These are phyloP conservation scores for Tuber aestivum DNA, from an alignment of 495 filamentous ascomycete species.

Conservation along the genomic window DNA sequence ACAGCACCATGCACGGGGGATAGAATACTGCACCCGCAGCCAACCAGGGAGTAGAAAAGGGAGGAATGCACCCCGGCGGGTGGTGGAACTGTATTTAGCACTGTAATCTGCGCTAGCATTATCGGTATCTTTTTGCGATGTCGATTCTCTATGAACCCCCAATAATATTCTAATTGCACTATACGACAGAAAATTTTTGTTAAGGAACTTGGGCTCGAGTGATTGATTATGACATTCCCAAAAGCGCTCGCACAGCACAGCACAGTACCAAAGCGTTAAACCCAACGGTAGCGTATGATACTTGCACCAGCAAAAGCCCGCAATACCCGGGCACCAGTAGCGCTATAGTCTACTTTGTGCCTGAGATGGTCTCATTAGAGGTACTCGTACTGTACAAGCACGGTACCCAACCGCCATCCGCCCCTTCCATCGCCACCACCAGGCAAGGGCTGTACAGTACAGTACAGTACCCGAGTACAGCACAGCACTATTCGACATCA, in stretches of 20 bases:
- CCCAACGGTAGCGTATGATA: not conserved
- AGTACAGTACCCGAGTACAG: too few relatives aligned
- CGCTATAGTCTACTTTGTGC: not conserved
- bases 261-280: not conserved
- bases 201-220: not conserved
- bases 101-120: conserved; percentile 4
- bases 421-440: not conserved
- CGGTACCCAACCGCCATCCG: not conserved
- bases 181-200: not conserved
- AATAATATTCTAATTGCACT: not conserved
- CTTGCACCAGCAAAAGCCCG: not conserved
- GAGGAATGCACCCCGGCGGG: not conserved
- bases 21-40: not conserved
- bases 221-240: not conserved
- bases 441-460: too few relatives aligned
- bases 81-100: conserved; percentile 1
- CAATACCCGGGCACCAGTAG: not conserved
- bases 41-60: conserved; percentile 1
- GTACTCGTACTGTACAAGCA: not conserved
- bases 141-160: not conserved
- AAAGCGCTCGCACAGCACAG: not conserved
- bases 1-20: conserved; percentile 5
- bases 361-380: not conserved
- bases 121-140: not conserved
- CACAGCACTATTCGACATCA: too few relatives aligned